Conservation (phyloP, 2,329 filamentous ascomycete species). For the Calonectria henricotiae region DNA sequence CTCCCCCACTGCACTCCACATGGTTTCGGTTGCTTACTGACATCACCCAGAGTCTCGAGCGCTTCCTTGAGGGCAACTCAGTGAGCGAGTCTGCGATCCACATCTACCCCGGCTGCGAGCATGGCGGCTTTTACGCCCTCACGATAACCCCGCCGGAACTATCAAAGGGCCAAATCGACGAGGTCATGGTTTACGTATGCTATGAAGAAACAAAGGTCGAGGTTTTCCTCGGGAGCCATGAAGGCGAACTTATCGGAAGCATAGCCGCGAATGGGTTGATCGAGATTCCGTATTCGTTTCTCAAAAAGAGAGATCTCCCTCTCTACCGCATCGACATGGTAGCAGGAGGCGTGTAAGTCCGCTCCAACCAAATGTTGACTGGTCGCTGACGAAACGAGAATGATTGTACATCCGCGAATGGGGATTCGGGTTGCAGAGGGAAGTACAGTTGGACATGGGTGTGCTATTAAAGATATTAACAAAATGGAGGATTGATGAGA, state of each 20-base stretch:
- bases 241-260: neutral
- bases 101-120: neutral
- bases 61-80: neutral
- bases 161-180: neutral
- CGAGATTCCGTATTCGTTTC: neutral
- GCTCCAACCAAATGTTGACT: neutral
- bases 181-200: constrained; percentile 3
- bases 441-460: neutral
- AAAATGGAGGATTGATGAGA: neutral
- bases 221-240: neutral
- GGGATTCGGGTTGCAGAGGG: neutral
- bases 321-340: neutral
- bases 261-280: neutral
- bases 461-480: constrained; percentile 2
- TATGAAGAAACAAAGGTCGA: neutral
- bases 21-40: neutral
- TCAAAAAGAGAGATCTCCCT: neutral
- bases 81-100: neutral
- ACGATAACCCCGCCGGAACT: constrained; percentile 3
- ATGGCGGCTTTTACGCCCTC: neutral
- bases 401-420: constrained; percentile 1
- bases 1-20: no score
- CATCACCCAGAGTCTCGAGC: neutral
- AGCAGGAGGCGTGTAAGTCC: neutral
- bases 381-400: neutral